Conservation (phyloP, 148 eudicot genomes). For the Rhododendron vialii region DNA sequence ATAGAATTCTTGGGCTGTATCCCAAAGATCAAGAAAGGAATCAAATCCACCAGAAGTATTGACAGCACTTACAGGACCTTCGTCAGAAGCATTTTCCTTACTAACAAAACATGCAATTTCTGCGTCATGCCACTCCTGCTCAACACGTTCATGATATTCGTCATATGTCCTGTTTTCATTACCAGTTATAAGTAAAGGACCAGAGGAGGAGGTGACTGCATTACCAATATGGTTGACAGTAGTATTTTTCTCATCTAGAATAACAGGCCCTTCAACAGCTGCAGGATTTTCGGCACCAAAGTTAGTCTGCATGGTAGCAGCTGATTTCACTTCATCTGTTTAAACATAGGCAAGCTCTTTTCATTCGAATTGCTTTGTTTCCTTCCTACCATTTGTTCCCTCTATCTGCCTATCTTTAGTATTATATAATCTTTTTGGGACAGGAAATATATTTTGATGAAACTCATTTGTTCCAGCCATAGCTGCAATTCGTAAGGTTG, state of each 20-base stretch:
- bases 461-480: too few relatives aligned
- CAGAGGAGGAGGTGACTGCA: slow-evolving; percentile 10
- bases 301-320: slow-evolving; percentile 16
- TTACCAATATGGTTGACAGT: slow-evolving; percentile 7
- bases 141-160: slow-evolving; percentile 17
- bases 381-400: too few relatives aligned
- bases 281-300: slow-evolving; percentile 18
- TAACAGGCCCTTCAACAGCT: slow-evolving; percentile 18
- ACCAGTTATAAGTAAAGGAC: slow-evolving; percentile 9
- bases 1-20: slow-evolving; percentile 51
- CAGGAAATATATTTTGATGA: too few relatives aligned
- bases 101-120: slow-evolving; percentile 20
- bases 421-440: too few relatives aligned
- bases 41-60: slow-evolving; percentile 59
- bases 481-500: too few relatives aligned
- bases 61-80: slow-evolving; percentile 67
- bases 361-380: too few relatives aligned
- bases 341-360: too few relatives aligned
- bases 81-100: slow-evolving; percentile 29
- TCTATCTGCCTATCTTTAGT: too few relatives aligned
- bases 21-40: slow-evolving; percentile 83
- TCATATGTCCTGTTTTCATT: slow-evolving; percentile 16
- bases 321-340: slow-evolving; percentile 22
- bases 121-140: slow-evolving; percentile 15
- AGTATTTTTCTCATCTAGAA: background rate